These are phyloP conservation scores for Salix dunnii DNA, from an alignment of 345 rosid genomes.

Conservation along the genomic window DNA sequence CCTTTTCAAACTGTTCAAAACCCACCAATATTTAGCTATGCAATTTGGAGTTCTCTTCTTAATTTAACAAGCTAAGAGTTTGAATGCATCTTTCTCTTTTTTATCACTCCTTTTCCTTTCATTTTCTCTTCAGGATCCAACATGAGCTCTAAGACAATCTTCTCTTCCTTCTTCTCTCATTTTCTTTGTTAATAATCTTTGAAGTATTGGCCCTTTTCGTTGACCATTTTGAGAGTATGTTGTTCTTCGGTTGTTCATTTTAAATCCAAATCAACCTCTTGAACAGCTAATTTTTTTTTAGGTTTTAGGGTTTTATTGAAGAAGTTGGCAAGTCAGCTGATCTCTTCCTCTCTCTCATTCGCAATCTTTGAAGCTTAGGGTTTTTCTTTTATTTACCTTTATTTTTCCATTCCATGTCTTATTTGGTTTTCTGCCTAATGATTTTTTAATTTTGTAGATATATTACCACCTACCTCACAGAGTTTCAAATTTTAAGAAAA, in stretches of 20 bases:
- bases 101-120: neutral
- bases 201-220: neutral
- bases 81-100: neutral
- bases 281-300: neutral
- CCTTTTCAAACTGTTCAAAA: conserved; percentile 6
- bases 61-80: neutral
- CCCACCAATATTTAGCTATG: neutral
- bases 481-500: neutral
- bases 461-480: neutral
- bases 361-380: conserved; percentile 3
- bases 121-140: neutral
- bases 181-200: neutral
- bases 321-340: neutral
- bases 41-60: conserved; percentile 11
- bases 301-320: neutral
- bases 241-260: neutral
- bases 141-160: neutral
- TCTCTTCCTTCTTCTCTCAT: neutral
- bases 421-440: neutral
- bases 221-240: neutral
- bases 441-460: neutral
- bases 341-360: neutral
- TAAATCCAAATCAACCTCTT: neutral
- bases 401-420: neutral
- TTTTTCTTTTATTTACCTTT: neutral